Evolutionary conservation across 2,329 filamentous ascomycete genomes (phyloP), one percentile per base, ranked within the genome.

Genomic region (Acrocalymma vagum): DNA sequence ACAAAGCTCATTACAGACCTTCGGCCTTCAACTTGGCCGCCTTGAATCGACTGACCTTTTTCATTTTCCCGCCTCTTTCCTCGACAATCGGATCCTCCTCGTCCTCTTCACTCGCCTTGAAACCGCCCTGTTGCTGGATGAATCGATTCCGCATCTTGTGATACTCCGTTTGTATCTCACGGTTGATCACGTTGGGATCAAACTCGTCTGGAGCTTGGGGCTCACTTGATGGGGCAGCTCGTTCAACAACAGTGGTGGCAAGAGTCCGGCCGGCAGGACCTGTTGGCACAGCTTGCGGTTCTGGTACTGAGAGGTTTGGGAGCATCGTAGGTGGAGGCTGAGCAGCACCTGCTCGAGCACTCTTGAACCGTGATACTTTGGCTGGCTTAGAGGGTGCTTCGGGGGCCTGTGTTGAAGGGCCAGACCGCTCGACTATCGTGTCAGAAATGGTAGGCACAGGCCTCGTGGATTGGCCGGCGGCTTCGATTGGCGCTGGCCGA

Each of bases 71-170:
- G 29, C 84, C 83, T 17, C 81, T 78, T 56, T 91, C 83, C 38
- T 85, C 84, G 29, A 91, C 75, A 1, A 87, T 82, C 36, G 87
- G 79, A 13, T 81, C 74, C 29, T 78, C 80, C 36, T 82, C 78
- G 45, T 90, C 84, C 44, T 88, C 83, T 55, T 90, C 82, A 42
- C 83, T 80, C 3, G 65, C 57, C 57, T 87, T 73, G 67, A 96
- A 95, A 3, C 91, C 91, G 35, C 91, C 91, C 57, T 94, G 84
- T 55, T 85, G 81, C 54, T 90, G 84, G 38, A 96, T 91, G 70
- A 95, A 85, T 59, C 82, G 83, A 64, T 92, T 95, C 14, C 93
- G 86, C 67, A 89, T 78, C 29, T 83, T 84, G 66, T 95, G 87
- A 68, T 95, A 95, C 62, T 95, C 88, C 24, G 83, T 82, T 6